phyloP scores from a whole-genome alignment of 2,329 filamentous ascomycete genomes.

The Dactylellina parvicollis region DNA sequence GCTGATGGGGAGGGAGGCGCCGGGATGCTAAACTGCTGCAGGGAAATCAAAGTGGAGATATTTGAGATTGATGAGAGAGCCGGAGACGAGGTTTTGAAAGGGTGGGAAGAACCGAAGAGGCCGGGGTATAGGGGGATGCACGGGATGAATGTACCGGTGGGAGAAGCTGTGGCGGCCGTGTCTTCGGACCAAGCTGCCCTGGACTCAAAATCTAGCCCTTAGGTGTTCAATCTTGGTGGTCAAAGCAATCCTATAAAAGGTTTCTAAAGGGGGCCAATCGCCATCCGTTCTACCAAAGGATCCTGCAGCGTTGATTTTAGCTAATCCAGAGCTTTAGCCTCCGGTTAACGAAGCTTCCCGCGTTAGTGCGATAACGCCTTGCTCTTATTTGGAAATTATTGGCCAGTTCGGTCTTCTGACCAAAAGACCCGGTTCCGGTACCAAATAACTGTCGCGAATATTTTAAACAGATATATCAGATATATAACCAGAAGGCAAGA shows the following conservation, averaged over 20 bases:
- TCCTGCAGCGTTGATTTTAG: not conserved
- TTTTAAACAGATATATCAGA: no score
- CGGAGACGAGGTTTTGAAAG: not conserved
- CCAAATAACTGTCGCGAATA: not conserved
- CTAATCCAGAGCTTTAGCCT: not conserved
- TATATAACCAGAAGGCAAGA: not conserved
- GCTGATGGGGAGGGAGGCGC: not conserved
- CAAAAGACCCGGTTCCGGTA: no score
- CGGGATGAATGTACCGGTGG: constrained; percentile 23
- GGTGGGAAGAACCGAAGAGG: constrained; percentile 16
- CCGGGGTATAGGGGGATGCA: constrained; percentile 25
- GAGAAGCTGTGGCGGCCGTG: not conserved
- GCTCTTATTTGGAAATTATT: not conserved
- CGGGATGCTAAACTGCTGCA: constrained; percentile 30
- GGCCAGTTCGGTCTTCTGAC: not conserved
- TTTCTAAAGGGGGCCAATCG: not conserved
- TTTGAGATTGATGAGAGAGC: constrained; percentile 21
- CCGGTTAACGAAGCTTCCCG: not conserved
- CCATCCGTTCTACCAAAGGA: no score
- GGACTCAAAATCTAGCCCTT: not conserved
- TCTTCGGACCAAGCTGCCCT: not conserved
- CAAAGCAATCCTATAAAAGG: not conserved
- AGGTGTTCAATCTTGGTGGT: not conserved
- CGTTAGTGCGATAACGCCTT: not conserved
- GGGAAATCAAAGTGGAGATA: constrained; percentile 25